Conservation (phyloP, 805 yeast species). For the Lachancea thermotolerans region DNA sequence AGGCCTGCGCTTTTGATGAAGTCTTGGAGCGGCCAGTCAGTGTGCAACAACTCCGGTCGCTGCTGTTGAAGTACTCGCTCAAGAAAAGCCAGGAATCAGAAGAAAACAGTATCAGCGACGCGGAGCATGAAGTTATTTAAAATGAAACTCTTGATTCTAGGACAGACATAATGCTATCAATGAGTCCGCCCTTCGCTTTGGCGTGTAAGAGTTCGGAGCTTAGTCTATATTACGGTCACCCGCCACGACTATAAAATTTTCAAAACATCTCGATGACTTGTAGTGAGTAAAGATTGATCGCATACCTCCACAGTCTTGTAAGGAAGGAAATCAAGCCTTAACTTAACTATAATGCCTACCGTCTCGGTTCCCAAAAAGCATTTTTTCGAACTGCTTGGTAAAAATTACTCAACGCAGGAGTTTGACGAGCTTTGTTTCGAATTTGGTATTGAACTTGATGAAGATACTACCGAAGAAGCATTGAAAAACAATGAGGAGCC, state of each 20-base stretch:
- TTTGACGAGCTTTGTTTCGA: slow-evolving; percentile 97
- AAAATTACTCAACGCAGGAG: slow-evolving; percentile 71
- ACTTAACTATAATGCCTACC: slow-evolving; percentile 73
- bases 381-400: slow-evolving; percentile 72
- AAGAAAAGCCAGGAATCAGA: slow-evolving; percentile 28
- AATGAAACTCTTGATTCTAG: neutral
- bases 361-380: slow-evolving; percentile 92
- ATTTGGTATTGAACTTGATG: slow-evolving; percentile 96
- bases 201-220: no score
- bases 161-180: neutral
- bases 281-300: neutral
- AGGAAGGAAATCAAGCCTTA: neutral
- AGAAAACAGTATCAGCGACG: slow-evolving; percentile 30
- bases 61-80: slow-evolving; percentile 28
- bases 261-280: neutral
- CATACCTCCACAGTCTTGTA: neutral
- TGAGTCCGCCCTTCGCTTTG: no score
- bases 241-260: neutral
- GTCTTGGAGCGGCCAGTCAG: slow-evolving; percentile 66
- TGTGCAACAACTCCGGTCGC: slow-evolving; percentile 20
- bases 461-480: slow-evolving; percentile 76
- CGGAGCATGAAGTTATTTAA: slow-evolving; percentile 14
- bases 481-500: slow-evolving; percentile 53
- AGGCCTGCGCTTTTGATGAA: slow-evolving; percentile 50
- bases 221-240: neutral